A percentile compares a stretch with the other conserved stretches of the same genome.
These are phyloP conservation scores for Coemansia sp. DNA, from an alignment of 192 early-diverging fungal genomes.

Conservation along the genomic window DNA sequence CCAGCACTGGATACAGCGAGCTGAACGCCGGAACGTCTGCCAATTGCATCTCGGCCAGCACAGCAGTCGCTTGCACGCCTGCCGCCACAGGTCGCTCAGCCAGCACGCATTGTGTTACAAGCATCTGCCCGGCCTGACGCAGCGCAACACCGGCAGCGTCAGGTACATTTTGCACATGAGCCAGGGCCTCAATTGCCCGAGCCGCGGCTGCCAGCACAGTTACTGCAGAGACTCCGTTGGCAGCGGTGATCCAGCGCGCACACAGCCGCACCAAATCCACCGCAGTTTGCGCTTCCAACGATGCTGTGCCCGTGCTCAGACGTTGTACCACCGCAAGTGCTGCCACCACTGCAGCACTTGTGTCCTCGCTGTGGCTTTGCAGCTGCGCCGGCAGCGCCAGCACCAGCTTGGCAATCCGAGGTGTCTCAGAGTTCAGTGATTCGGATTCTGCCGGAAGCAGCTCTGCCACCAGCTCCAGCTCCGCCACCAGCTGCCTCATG, in stretches of 20 bases:
- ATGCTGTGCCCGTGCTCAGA: constrained; percentile 17
- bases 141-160: constrained; percentile 16
- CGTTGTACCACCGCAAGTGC: constrained; percentile 19
- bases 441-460: constrained; percentile 23
- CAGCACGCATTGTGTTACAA: constrained; percentile 26
- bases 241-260: constrained; percentile 14
- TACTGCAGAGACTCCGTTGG: no score
- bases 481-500: constrained; percentile 5
- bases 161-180: constrained; percentile 6
- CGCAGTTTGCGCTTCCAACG: constrained; percentile 17
- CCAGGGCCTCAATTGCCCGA: constrained; percentile 12
- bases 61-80: constrained; percentile 20
- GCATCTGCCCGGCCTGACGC: constrained; percentile 29
- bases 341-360: constrained; percentile 7
- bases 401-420: constrained; percentile 18
- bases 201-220: constrained; percentile 16
- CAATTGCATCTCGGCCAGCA: constrained; percentile 16
- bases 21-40: constrained; percentile 6
- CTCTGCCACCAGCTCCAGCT: constrained; percentile 42
- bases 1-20: constrained; percentile 25
- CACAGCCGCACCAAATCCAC: constrained; percentile 23
- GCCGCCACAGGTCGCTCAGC: constrained; percentile 26
- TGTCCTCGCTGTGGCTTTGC: neutral
- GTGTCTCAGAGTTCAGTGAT: constrained; percentile 16
- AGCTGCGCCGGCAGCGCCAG: constrained; percentile 6